Conservation (phyloP, 108 stramenopile species). For the Cyclotella distinguenda region DNA sequence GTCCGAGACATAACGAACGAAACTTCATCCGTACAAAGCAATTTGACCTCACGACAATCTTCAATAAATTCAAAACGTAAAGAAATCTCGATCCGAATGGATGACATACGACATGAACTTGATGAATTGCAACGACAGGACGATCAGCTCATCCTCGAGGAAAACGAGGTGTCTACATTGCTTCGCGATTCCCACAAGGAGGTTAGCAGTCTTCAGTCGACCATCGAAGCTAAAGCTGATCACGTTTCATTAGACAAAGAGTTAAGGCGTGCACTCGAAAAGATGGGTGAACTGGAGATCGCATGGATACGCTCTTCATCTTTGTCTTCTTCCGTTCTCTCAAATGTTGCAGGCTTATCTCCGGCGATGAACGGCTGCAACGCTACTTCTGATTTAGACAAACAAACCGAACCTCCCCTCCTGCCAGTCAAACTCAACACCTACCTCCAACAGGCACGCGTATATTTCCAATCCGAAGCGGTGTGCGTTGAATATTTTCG, state of each 20-base stretch:
- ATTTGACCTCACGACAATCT: conserved; percentile 4
- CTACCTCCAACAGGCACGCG: conserved; percentile 12
- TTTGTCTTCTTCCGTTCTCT: not conserved
- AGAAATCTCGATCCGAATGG: conserved; percentile 3
- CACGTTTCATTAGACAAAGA: conserved; percentile 16
- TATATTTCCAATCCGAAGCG: conserved; percentile 25
- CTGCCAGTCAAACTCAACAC: conserved; percentile 8
- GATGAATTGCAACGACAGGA: conserved; percentile 25
- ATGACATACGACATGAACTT: conserved; percentile 11
- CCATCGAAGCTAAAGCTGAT: not conserved
- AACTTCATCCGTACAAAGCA: not conserved
- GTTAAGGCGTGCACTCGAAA: conserved; percentile 13
- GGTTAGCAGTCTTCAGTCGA: not conserved
- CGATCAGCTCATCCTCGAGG: conserved; percentile 9
- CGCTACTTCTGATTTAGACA: not conserved
- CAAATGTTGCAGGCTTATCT: not conserved
- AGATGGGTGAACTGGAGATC: conserved; percentile 11
- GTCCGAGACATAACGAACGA: not conserved
- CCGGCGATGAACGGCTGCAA: too few species aligned
- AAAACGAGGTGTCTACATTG: conserved; percentile 5
- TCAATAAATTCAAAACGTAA: not conserved
- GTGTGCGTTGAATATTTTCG: conserved; percentile 16
- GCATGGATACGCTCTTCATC: conserved; percentile 17
- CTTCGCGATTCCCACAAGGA: not conserved
- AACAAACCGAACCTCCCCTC: conserved; percentile 1